Percentiles rank a stretch among this genome's conserved stretches.
phyloP scores from a whole-genome alignment of 2,329 filamentous ascomycete species.

The Penicillium sp. region DNA sequence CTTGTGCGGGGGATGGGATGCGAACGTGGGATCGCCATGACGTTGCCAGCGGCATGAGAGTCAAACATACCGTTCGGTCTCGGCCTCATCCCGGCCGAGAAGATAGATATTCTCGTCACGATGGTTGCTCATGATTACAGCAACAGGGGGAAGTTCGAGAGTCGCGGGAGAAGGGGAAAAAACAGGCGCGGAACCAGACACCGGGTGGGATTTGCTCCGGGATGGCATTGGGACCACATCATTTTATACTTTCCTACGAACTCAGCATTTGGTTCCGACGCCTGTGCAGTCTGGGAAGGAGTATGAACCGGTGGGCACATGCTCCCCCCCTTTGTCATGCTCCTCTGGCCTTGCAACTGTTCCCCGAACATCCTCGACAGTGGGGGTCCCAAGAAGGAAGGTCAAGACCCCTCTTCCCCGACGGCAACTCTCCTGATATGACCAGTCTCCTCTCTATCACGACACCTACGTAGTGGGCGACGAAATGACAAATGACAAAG shows the following conservation, averaged over 20 bases:
- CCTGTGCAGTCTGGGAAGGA: background rate
- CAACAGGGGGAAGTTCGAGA: background rate
- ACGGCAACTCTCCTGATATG: background rate
- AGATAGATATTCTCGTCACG: constrained; percentile 18
- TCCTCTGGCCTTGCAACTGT: background rate
- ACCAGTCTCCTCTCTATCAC: background rate
- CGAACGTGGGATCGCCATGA: background rate
- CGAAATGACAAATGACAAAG: no score
- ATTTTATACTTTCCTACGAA: background rate
- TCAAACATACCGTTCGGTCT: constrained; percentile 21
- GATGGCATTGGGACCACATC: background rate
- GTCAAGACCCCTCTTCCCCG: background rate
- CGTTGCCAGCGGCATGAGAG: background rate
- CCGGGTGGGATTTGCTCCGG: background rate
- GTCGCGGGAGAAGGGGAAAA: background rate
- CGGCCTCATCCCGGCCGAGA: constrained; percentile 17
- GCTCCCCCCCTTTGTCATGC: background rate
- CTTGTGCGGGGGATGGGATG: background rate
- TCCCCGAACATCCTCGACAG: background rate
- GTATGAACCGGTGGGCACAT: background rate
- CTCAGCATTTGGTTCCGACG: background rate
- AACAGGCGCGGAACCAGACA: background rate
- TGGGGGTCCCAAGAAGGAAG: background rate
- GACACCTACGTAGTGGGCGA: no score
- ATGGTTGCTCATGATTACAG: background rate